Percentiles rank a stretch among this genome's conserved stretches.
These are phyloP conservation scores for Coemansia javaensis DNA, from an alignment of 192 early-diverging fungal genomes.

Conservation along the genomic window DNA sequence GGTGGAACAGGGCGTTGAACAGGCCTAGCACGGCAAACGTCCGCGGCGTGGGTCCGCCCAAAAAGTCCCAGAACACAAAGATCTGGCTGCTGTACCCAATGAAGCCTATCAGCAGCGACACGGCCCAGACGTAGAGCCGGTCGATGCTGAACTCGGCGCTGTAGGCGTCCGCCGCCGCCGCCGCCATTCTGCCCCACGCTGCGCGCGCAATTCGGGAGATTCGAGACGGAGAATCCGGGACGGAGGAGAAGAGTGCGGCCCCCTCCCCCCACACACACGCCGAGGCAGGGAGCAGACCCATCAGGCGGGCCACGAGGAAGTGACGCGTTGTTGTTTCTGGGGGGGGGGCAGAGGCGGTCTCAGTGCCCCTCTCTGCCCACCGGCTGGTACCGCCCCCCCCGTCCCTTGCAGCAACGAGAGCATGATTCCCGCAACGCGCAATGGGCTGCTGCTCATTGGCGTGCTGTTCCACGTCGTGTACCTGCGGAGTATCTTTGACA, in stretches of 20 bases:
- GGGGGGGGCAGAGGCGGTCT: too few relatives aligned
- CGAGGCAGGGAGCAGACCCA: too few relatives aligned
- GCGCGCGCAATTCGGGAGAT: not conserved
- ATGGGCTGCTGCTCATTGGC: conserved; percentile 68
- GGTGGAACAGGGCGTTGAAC: conserved; percentile 73
- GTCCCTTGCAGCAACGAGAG: too few relatives aligned
- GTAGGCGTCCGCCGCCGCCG: conserved; percentile 11
- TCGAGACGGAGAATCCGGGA: not conserved
- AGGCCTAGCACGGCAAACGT: conserved; percentile 54
- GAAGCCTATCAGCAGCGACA: conserved; percentile 56
- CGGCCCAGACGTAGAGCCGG: conserved; percentile 53
- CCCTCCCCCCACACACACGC: too few relatives aligned
- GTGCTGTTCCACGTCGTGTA: conserved; percentile 91
- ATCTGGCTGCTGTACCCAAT: conserved; percentile 59
- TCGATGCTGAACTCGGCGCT: conserved; percentile 47
- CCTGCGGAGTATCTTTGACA: conserved; percentile 91
- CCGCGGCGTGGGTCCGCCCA: conserved; percentile 40
- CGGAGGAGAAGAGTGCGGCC: too few relatives aligned
- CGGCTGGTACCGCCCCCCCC: too few relatives aligned
- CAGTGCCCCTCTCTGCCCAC: too few relatives aligned
- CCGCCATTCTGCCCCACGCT: not conserved
- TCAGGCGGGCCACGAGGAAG: too few relatives aligned
- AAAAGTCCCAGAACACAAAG: conserved; percentile 59
- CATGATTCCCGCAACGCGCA: conserved; percentile 48
- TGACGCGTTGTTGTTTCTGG: too few relatives aligned